Evolutionary conservation across 257 asterid genomes (phyloP).

Genomic region (Capsicum baccatum): DNA sequence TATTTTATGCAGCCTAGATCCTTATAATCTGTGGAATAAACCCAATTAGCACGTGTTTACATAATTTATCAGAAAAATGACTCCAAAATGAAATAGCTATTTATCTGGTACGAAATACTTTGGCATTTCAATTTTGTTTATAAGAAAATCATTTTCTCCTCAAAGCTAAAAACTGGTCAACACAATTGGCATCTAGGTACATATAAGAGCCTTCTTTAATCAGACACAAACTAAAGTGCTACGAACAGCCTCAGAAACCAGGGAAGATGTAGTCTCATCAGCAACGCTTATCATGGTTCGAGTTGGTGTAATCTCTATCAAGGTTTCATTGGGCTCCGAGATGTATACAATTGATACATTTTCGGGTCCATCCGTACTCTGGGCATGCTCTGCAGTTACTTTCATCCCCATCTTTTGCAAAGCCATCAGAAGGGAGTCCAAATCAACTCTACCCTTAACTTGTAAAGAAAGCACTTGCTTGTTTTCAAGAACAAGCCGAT

Average conservation of each 20-base stretch:
- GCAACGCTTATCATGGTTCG: conserved; percentile 50
- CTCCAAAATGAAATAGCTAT: no score
- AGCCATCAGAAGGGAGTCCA: conserved; percentile 39
- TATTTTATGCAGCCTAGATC: no score
- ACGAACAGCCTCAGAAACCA: conserved; percentile 52
- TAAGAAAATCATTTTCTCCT: not conserved
- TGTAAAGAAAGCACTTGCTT: conserved; percentile 42
- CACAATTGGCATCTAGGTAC: not conserved
- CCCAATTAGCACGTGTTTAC: no score
- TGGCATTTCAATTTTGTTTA: not conserved
- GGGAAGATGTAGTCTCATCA: conserved; percentile 51
- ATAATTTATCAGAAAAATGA: no score
- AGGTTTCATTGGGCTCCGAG: conserved; percentile 53
- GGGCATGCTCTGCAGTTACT: conserved; percentile 40
- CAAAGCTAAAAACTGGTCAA: not conserved
- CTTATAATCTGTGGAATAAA: no score
- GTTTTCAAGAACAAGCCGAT: conserved; percentile 42
- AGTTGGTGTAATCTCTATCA: conserved; percentile 47
- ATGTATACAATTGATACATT: conserved; percentile 43
- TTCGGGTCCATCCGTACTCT: conserved; percentile 38
- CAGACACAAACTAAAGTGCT: conserved; percentile 45
- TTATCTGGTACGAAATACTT: no score
- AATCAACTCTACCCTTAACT: conserved; percentile 53
- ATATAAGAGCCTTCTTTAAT: not conserved
- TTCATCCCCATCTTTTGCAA: conserved; percentile 55